Conservation (phyloP, 73 alveolate species). For the Tetrahymena elliotti region DNA sequence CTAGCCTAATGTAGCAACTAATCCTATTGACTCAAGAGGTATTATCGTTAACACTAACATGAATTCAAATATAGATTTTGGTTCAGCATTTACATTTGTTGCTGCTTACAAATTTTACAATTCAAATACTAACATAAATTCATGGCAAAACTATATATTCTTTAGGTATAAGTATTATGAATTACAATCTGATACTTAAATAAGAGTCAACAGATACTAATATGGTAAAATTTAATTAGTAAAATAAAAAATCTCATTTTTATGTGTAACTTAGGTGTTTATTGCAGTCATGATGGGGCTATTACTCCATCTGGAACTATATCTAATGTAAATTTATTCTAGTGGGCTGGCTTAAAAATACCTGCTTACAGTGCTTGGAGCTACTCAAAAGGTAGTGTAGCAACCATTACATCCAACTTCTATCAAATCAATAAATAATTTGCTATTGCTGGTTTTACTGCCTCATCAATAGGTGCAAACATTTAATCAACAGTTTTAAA, state of each 20-base stretch:
- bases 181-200: neutral
- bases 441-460: neutral
- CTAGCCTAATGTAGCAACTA: neutral
- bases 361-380: neutral
- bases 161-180: neutral
- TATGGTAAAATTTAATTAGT: neutral
- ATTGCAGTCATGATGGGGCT: neutral
- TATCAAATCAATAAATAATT: neutral
- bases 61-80: neutral
- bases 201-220: neutral
- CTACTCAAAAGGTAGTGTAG: neutral
- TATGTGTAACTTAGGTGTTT: neutral
- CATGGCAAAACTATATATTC: neutral
- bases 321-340: neutral
- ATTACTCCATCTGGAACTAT: neutral
- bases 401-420: neutral
- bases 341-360: neutral
- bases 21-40: neutral
- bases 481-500: neutral
- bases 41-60: neutral
- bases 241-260: neutral
- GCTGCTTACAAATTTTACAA: neutral
- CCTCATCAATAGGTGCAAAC: neutral
- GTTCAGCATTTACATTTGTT: neutral
- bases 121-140: neutral